phyloP scores from a whole-genome alignment of 108 stramenopile genomes.

The Pseudonitzschia pungens region DNA sequence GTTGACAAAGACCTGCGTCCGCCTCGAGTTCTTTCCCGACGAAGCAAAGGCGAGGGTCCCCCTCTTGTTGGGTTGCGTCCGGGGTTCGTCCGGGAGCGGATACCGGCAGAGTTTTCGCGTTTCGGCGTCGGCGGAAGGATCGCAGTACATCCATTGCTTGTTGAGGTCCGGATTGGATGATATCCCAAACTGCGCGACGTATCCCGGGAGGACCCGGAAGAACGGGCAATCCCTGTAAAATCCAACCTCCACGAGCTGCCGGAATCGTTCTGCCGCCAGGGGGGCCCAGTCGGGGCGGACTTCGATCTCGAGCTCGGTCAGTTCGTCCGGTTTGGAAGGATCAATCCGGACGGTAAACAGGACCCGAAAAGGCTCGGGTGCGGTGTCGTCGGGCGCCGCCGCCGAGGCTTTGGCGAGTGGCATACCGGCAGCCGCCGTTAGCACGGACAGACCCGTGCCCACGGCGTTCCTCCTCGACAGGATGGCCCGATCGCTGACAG shows the following conservation, averaged over 20 bases:
- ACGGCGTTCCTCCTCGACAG: slow-evolving; percentile 3
- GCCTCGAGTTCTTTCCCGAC: slow-evolving; percentile 49
- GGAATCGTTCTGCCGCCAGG: slow-evolving; percentile 49
- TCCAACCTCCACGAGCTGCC: slow-evolving; percentile 34
- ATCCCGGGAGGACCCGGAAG: slow-evolving; percentile 58
- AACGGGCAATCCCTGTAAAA: slow-evolving; percentile 47
- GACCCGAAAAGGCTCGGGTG: neutral
- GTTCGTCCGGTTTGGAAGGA: neutral
- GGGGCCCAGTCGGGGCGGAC: slow-evolving; percentile 41
- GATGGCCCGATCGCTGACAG: no score
- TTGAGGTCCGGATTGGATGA: slow-evolving; percentile 35
- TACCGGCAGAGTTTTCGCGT: neutral
- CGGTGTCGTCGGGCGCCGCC: neutral
- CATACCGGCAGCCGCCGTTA: neutral
- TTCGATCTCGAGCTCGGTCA: slow-evolving; percentile 30
- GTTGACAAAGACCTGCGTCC: slow-evolving; percentile 64
- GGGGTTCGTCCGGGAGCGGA: slow-evolving; percentile 48
- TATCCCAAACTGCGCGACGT: slow-evolving; percentile 70
- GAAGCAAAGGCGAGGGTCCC: slow-evolving; percentile 59
- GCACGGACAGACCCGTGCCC: neutral
- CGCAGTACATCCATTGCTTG: slow-evolving; percentile 31
- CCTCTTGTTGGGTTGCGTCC: slow-evolving; percentile 39
- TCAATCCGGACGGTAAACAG: neutral
- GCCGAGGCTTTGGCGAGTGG: neutral
- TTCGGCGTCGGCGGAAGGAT: slow-evolving; percentile 7